phyloP scores from a whole-genome alignment of 257 asterid species.

The Petunia secreta region DNA sequence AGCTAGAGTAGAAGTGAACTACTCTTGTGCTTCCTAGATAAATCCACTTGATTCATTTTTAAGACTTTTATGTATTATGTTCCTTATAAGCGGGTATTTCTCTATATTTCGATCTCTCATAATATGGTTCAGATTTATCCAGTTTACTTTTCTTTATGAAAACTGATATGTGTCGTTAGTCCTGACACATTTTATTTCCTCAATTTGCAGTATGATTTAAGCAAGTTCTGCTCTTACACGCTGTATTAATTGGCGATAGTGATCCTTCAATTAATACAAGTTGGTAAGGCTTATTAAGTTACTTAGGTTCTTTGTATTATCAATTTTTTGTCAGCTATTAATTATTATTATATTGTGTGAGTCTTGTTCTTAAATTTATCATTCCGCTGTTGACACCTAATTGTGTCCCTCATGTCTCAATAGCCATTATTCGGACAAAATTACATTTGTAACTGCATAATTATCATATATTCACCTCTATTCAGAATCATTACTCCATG shows the following conservation, averaged over 20 bases:
- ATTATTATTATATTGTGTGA: not conserved
- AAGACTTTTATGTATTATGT: no score
- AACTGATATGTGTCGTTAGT: slow-evolving; percentile 4
- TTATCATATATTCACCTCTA: no score
- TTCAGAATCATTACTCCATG: no score
- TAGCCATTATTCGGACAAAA: no score
- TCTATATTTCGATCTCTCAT: slow-evolving; percentile 14
- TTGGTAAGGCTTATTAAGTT: slow-evolving; percentile 26
- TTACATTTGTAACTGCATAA: no score
- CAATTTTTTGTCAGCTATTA: not conserved
- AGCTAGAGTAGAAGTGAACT: no score
- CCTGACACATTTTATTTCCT: slow-evolving; percentile 35
- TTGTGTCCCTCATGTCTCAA: no score
- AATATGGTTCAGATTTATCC: slow-evolving; percentile 6
- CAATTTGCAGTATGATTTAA: slow-evolving; percentile 83
- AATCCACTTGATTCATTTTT: no score
- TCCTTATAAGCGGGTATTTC: slow-evolving; percentile 67
- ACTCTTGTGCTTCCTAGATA: no score
- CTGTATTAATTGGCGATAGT: slow-evolving; percentile 86
- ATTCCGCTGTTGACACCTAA: not conserved
- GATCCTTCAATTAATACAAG: slow-evolving; percentile 99
- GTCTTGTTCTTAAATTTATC: slow-evolving; percentile 12
- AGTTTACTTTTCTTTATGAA: slow-evolving; percentile 15
- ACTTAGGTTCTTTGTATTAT: not conserved
- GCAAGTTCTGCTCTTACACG: slow-evolving; percentile 92